Evolutionary conservation across 2,329 filamentous ascomycete genomes (phyloP), one percentile per base, ranked within the genome.

Genomic region (Cladosporium sp.): DNA sequence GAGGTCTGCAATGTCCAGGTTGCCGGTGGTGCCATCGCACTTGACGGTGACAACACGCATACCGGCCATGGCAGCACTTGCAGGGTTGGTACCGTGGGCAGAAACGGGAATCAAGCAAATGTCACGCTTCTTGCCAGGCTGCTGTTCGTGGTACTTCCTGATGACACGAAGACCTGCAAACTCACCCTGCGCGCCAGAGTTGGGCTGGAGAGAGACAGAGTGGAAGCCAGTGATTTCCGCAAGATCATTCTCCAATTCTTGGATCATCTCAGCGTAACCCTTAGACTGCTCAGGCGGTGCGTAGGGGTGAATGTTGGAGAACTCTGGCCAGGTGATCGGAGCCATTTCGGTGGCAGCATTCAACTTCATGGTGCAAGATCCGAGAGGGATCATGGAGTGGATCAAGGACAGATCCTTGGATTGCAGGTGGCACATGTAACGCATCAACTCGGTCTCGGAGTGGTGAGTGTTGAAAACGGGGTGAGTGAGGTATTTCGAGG

Each of bases 311-410:
- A 95, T 77, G 54, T 85, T 82, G 36, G 86, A 79, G 62, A 91
- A 88, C 43, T 84, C 81, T 1, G 84, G 82, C 71, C 83, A 85
- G 1, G 87, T 87, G 49, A 96, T 78, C 7, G 91, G 86, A 13
- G 87, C 79, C 92, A 97, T 96, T 73, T 96, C 89, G 0, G 88
- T 88, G 3, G 91, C 93, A 36, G 86, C 88, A 67, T 96, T 96
- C 47, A 96, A 82, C 77, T 97, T 97, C 92, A 97, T 97, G 12
- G 92, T 97, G 76, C 92, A 97, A 1, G 92, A 96, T 16, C 92
- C 92, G 1, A 97, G 80, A 2, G 92, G 90, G 54, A 97, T 97
- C 92, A 97, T 97, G 13, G 91, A 96, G 72, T 97, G 92, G 2
- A 91, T 88, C 4, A 96, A 78, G 1, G 92, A 96, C 12, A 97